Conservation (phyloP, 306 rosid species). For the Carpinus viminea region DNA sequence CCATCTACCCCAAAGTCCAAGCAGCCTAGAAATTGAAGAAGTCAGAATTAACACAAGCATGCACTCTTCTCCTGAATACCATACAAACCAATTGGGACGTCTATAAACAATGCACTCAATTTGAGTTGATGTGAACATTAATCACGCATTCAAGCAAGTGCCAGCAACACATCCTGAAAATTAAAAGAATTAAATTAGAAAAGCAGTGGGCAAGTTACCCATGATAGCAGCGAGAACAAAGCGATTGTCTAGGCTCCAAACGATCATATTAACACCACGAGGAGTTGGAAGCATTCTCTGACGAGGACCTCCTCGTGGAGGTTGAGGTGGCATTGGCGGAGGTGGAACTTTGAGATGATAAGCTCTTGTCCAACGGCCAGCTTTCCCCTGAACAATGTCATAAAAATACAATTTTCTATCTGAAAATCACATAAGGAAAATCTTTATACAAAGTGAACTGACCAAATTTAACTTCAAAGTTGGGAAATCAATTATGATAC, state of each 20-base stretch:
- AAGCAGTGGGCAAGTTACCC: constrained; percentile 58
- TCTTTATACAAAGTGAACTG: not conserved
- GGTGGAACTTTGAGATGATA: constrained; percentile 99
- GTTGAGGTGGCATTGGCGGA: constrained; percentile 98
- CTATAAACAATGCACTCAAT: not conserved
- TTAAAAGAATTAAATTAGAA: not conserved
- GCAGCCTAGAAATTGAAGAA: not conserved
- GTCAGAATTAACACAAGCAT: not conserved
- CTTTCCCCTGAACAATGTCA: constrained; percentile 63
- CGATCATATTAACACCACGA: constrained; percentile 98
- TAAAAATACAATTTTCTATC: constrained; percentile 25
- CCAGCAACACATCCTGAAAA: constrained; percentile 5
- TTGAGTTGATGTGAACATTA: not conserved
- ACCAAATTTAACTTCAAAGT: constrained; percentile 19
- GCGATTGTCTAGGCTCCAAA: constrained; percentile 99
- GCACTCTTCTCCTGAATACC: not conserved
- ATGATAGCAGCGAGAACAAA: constrained; percentile 98
- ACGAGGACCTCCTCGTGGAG: constrained; percentile 92
- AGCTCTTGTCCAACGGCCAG: constrained; percentile 95
- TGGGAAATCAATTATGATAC: constrained; percentile 20
- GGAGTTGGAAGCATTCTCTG: constrained; percentile 98
- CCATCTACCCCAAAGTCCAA: not conserved
- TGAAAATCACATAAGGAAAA: constrained; percentile 8
- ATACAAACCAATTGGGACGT: not conserved
- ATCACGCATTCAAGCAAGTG: constrained; percentile 14